Evolutionary conservation across 495 filamentous ascomycete genomes (phyloP).

Genomic region (Aspergillus indologenus): DNA sequence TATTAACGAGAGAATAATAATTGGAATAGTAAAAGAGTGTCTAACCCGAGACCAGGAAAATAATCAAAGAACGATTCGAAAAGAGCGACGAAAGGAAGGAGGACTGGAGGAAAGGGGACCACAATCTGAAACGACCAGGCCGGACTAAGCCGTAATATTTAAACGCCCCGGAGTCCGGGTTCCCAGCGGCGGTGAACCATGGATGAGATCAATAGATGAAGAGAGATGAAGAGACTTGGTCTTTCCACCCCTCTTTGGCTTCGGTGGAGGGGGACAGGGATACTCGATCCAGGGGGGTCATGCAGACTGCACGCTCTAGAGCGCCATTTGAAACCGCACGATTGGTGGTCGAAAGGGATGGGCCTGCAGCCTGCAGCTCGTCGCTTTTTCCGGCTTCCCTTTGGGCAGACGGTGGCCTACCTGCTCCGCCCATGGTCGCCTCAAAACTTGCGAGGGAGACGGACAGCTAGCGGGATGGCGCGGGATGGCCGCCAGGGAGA

Average conservation of each 20-base stretch:
- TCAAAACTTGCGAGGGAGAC: conserved; percentile 10
- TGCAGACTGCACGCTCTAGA: conserved; percentile 21
- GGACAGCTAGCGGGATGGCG: conserved; percentile 1
- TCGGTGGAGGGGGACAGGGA: conserved; percentile 10
- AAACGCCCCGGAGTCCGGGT: conserved; percentile 32
- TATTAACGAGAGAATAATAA: conserved; percentile 19
- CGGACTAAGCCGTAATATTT: conserved; percentile 20
- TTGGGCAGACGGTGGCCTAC: conserved; percentile 14
- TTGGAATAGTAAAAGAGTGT: conserved; percentile 29
- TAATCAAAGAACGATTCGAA: conserved; percentile 32
- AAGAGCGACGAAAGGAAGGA: conserved; percentile 35
- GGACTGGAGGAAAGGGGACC: conserved; percentile 33
- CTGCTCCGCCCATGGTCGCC: background rate
- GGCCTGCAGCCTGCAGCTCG: conserved; percentile 10
- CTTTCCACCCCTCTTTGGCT: background rate
- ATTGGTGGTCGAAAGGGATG: conserved; percentile 21
- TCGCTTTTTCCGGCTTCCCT: conserved; percentile 5
- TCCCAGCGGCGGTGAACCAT: conserved; percentile 37
- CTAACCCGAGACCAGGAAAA: conserved; percentile 29
- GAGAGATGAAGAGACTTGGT: background rate
- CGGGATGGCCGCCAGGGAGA: conserved; percentile 4
- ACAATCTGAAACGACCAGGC: conserved; percentile 29
- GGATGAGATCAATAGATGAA: conserved; percentile 4
- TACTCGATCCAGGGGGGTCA: conserved; percentile 21
- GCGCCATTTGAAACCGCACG: conserved; percentile 22